Evolutionary conservation across 306 rosid species (phyloP).

Genomic region (Ammopiptanthus mongolicus): DNA sequence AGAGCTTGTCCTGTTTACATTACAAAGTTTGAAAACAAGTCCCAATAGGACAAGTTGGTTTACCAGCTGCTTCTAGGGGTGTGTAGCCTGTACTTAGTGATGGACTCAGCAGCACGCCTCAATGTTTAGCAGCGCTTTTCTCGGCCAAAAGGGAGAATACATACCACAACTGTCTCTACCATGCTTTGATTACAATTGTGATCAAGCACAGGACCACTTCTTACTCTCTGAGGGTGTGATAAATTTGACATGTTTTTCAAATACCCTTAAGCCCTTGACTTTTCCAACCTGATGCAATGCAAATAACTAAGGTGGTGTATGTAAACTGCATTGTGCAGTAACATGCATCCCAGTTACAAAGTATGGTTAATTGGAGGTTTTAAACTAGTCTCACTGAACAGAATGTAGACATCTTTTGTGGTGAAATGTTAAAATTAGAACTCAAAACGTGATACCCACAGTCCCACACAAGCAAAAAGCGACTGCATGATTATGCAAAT

Average conservation of each 20-base stretch:
- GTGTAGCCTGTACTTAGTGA: conserved; percentile 20
- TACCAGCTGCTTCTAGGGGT: conserved; percentile 21
- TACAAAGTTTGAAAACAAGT: background rate
- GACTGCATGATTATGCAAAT: background rate
- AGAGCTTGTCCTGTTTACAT: background rate
- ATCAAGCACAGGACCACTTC: conserved; percentile 26
- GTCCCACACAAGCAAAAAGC: background rate
- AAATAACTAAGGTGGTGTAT: background rate
- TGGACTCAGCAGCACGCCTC: conserved; percentile 28
- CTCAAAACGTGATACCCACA: background rate
- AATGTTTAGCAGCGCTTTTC: conserved; percentile 33
- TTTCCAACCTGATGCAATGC: background rate
- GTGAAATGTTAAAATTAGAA: background rate
- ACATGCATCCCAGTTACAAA: background rate
- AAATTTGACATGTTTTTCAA: background rate
- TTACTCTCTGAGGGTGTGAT: background rate
- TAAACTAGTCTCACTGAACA: background rate
- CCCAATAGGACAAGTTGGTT: conserved; percentile 11
- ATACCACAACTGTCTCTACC: conserved; percentile 40
- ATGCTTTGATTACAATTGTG: background rate
- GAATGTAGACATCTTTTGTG: background rate
- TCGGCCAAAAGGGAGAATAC: conserved; percentile 14
- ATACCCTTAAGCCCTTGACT: background rate
- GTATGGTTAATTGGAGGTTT: background rate
- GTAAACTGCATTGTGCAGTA: background rate